Evolutionary conservation across 176 grass and related monocot species (phyloP), one percentile per base, ranked within the genome.

Genomic region (Metroxylon sagu): DNA sequence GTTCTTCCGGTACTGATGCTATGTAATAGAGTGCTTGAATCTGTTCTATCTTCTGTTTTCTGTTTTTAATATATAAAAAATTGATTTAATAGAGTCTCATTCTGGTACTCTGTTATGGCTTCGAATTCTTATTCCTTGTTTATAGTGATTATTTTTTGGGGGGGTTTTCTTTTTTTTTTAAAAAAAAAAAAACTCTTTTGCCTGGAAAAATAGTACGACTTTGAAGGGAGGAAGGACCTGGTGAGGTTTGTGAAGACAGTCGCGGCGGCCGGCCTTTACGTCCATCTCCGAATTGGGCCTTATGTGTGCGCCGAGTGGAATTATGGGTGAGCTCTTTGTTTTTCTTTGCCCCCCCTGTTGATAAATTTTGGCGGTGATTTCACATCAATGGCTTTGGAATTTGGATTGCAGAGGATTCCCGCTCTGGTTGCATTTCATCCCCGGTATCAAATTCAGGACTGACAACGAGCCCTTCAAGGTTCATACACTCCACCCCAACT

Each of bases 301-400:
- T 98, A 98, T 59, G 93, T 68, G 77, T 98, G 93, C 68, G 93
- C 93, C 48, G 93, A 98, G 62, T 98, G 93, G 93, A 92, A 98
- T 83, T 98, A 98, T 75, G 93, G 93, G 93, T 98, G 59, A 63
- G 6, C 59, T 26, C 21, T 59, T 26, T 18, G 39, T 51, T 50
- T 16, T 50, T 2, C 43, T 64, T 16, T 7, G 1, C 5, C 14
- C 18, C 18, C 25, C 17, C 7, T 26, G 21, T 5, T 0, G 4
- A 6, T 61, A 25, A 17, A 6, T 17, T 28, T 23, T 23, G 21
- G 17, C 16, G 7, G 56, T 54, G 3, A 51, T 62, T 53, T 78
- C 4, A 25, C 64, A 49, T 29, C 31, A 58, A 59, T 31, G 19
- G 17, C 49, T 1, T 2, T 19, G 5, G 3, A n/a, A 25, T 1